phyloP scores from a whole-genome alignment of 441 rosid genomes.

The Breynia disticha region DNA sequence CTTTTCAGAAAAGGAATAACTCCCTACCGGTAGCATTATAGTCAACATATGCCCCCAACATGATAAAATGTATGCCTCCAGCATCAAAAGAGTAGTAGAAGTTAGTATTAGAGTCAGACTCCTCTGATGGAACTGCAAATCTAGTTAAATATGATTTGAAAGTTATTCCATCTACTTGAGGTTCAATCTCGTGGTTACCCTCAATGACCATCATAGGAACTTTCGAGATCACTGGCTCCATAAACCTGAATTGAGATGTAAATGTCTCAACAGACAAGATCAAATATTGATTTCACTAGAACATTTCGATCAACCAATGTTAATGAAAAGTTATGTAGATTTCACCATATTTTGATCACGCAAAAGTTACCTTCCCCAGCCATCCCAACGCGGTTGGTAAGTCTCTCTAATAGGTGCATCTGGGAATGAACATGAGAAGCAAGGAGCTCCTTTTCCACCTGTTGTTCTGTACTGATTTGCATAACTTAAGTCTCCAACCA shows the following conservation, averaged over 20 bases:
- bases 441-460: conserved; percentile 49
- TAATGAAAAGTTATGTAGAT: too few relatives aligned
- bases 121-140: conserved; percentile 55
- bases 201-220: conserved; percentile 60
- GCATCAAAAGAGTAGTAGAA: conserved; percentile 80
- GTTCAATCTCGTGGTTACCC: conserved; percentile 68
- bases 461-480: conserved; percentile 63
- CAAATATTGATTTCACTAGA: conserved; percentile 35
- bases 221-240: conserved; percentile 56
- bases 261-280: conserved; percentile 28
- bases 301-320: too few relatives aligned
- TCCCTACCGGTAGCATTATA: conserved; percentile 47
- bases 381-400: conserved; percentile 85
- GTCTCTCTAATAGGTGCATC: conserved; percentile 42
- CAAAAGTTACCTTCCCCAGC: conserved; percentile 75
- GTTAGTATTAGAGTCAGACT: conserved; percentile 50
- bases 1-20: conserved; percentile 3
- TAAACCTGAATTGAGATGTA: conserved; percentile 37
- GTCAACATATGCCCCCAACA: conserved; percentile 54
- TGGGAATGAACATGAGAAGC: conserved; percentile 43
- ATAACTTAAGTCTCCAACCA: conserved; percentile 66
- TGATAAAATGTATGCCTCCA: conserved; percentile 81
- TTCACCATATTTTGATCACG: conserved; percentile 19
- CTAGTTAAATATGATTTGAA: conserved; percentile 67
- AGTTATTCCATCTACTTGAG: conserved; percentile 39